Evolutionary conservation across 106 monocot species (phyloP).

Genomic region (Posidonia australis): DNA sequence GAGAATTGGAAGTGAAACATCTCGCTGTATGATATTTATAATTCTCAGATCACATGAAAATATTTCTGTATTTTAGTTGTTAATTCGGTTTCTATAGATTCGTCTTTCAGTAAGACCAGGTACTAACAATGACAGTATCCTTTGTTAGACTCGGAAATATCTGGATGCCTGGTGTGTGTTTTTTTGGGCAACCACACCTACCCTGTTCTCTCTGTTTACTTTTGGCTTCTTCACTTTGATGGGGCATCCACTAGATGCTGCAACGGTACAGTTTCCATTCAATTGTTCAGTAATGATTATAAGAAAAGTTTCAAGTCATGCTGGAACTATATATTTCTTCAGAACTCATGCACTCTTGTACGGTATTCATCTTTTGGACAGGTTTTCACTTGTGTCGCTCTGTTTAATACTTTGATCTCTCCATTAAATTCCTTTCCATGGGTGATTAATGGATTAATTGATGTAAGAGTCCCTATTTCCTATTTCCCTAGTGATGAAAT

Average conservation of each 20-base stretch:
- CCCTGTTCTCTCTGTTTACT: constrained; percentile 85
- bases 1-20: constrained; percentile 83
- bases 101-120: not conserved
- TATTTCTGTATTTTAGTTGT: not conserved
- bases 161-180: constrained; percentile 99
- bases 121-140: not conserved
- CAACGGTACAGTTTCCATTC: constrained; percentile 42
- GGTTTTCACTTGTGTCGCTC: constrained; percentile 97
- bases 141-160: constrained; percentile 77
- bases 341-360: not conserved
- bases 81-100: not conserved
- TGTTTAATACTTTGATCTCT: constrained; percentile 91
- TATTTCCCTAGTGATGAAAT: not conserved
- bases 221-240: constrained; percentile 79
- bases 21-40: constrained; percentile 48
- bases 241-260: constrained; percentile 84
- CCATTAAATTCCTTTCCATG: constrained; percentile 97
- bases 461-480: constrained; percentile 39
- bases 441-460: constrained; percentile 98
- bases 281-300: not conserved
- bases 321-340: constrained; percentile 52
- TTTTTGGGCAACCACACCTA: constrained; percentile 98
- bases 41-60: not conserved
- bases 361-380: constrained; percentile 19
- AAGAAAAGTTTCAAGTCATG: not conserved